Conservation (phyloP, 163 green algal species). For the Chloromonas sp. region DNA sequence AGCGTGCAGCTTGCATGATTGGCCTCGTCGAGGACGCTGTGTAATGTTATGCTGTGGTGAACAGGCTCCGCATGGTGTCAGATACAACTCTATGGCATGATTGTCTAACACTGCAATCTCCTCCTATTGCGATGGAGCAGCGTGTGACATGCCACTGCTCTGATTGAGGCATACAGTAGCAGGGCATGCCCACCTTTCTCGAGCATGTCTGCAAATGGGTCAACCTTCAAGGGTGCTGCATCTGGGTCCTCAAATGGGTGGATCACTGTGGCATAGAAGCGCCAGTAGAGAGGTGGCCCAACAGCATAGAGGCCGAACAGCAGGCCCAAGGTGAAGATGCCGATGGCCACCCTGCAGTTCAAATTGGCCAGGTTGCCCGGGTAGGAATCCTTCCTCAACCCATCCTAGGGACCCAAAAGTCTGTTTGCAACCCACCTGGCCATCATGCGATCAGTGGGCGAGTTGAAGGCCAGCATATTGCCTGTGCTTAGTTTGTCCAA, state of each 20-base stretch:
- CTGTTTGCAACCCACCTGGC: neutral
- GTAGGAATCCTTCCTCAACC: neutral
- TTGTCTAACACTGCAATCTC: no score
- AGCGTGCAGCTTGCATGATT: no score
- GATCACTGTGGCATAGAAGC: slow-evolving; percentile 32
- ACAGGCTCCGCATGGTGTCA: no score
- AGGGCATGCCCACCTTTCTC: neutral
- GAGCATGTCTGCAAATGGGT: slow-evolving; percentile 5
- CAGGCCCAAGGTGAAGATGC: slow-evolving; percentile 18
- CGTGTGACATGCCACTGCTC: no score
- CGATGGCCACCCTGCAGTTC: slow-evolving; percentile 17
- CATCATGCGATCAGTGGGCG: slow-evolving; percentile 30
- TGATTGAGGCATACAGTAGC: no score
- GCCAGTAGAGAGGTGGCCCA: slow-evolving; percentile 29
- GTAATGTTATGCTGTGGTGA: no score
- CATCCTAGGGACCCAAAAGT: neutral
- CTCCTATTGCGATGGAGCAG: no score
- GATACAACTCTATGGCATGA: no score
- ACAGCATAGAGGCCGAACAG: slow-evolving; percentile 26
- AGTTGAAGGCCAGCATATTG: slow-evolving; percentile 7
- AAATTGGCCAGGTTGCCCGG: neutral
- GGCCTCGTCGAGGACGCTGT: no score
- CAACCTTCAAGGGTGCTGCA: neutral
- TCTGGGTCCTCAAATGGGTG: slow-evolving; percentile 28
- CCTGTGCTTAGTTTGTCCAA: neutral